Conservation (phyloP, 345 rosid genomes). For the Populus pruinosa region DNA sequence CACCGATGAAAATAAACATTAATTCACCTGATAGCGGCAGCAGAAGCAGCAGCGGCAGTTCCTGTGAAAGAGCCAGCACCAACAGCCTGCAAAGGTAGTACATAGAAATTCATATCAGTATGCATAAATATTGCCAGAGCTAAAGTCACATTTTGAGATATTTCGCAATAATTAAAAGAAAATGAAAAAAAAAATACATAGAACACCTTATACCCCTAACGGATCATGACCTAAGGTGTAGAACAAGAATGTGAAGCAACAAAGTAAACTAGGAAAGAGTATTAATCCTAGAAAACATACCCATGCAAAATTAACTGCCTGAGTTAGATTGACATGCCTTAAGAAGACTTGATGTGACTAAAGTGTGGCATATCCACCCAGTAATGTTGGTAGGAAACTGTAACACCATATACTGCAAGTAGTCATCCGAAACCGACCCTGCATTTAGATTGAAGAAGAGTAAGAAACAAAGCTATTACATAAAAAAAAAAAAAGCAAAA, state of each 20-base stretch:
- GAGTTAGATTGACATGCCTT: conserved; percentile 71
- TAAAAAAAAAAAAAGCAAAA: background rate
- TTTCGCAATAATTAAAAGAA: background rate
- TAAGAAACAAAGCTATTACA: conserved; percentile 1
- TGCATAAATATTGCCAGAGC: background rate
- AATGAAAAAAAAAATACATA: background rate
- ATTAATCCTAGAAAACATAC: conserved; percentile 28
- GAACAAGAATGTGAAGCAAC: background rate
- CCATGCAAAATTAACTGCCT: conserved; percentile 27
- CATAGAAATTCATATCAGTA: conserved; percentile 6
- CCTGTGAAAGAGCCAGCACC: conserved; percentile 92
- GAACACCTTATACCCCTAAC: too few relatives aligned
- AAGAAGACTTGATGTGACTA: conserved; percentile 94
- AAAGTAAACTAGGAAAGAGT: background rate
- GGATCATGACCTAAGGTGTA: background rate
- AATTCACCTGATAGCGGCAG: conserved; percentile 86
- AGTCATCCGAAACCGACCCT: conserved; percentile 95
- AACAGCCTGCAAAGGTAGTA: conserved; percentile 59
- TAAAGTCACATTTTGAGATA: background rate
- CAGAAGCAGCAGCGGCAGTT: conserved; percentile 81
- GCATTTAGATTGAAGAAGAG: conserved; percentile 16
- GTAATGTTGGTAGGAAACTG: conserved; percentile 95
- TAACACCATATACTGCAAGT: conserved; percentile 80
- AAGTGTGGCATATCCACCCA: conserved; percentile 88
- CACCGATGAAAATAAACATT: background rate